A percentile compares a stretch with the other conserved stretches of the same genome.
Conservation (phyloP, 202 grass and related monocot genomes). For the Schoenoplectus tabernaemontani region DNA sequence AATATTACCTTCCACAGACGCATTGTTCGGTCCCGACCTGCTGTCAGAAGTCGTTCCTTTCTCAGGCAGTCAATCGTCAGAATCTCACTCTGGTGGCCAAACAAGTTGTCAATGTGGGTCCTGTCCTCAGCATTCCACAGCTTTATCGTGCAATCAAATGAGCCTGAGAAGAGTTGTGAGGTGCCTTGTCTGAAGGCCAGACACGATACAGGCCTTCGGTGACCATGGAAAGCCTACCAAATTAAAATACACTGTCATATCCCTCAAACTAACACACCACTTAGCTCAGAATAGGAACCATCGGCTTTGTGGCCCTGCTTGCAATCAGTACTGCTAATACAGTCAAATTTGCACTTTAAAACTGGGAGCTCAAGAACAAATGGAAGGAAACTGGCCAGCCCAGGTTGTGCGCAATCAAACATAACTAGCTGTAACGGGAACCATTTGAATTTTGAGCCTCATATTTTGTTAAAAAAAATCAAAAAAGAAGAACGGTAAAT, state of each 20-base stretch:
- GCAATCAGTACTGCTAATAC: neutral
- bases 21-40: conserved; percentile 70
- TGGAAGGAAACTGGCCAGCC: neutral
- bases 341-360: neutral
- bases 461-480: neutral
- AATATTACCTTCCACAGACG: conserved; percentile 74
- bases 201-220: conserved; percentile 61
- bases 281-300: neutral
- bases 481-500: neutral
- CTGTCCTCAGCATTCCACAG: conserved; percentile 89
- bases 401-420: neutral
- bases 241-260: neutral
- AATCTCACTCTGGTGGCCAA: conserved; percentile 79
- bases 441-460: neutral
- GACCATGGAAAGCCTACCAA: conserved; percentile 73
- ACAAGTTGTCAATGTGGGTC: conserved; percentile 78
- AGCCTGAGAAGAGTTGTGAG: conserved; percentile 73
- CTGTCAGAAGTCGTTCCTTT: conserved; percentile 73
- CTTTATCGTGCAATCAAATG: conserved; percentile 81
- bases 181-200: conserved; percentile 74
- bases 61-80: conserved; percentile 62
- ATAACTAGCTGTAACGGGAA: neutral
- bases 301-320: neutral
- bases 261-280: neutral
- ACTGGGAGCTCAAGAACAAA: neutral